Evolutionary conservation across 225 moss, liverwort and hornwort genomes (phyloP).

Genomic region (Lunularia cruciata): DNA sequence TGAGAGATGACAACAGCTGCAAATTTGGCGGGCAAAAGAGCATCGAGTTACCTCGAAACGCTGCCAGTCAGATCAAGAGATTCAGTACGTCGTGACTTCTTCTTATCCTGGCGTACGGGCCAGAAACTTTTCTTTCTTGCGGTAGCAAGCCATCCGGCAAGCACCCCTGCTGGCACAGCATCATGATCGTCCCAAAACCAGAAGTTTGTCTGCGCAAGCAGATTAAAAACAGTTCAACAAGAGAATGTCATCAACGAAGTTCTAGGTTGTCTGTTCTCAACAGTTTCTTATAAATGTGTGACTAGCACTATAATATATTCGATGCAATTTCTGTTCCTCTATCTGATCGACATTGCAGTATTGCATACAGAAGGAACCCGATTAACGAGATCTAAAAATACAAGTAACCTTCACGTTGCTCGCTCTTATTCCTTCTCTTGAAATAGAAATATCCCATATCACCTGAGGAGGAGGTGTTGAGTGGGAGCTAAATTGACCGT

Average conservation of each 20-base stretch:
- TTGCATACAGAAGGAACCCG: no score
- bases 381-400: not conserved
- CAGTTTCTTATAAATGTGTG: no score
- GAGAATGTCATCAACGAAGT: not conserved
- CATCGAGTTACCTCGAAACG: slow-evolving; percentile 24
- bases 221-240: not conserved
- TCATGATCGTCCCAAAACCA: slow-evolving; percentile 46
- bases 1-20: not conserved
- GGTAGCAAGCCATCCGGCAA: slow-evolving; percentile 47
- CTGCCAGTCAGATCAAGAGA: slow-evolving; percentile 5
- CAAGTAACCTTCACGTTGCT: not conserved
- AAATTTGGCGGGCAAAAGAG: not conserved
- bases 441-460: no score
- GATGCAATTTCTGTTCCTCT: no score
- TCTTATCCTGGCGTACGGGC: slow-evolving; percentile 25
- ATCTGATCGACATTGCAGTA: no score
- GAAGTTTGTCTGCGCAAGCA: slow-evolving; percentile 32
- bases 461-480: no score
- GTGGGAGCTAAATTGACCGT: no score
- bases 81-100: slow-evolving; percentile 16
- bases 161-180: slow-evolving; percentile 35
- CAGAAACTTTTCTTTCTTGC: slow-evolving; percentile 40
- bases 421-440: no score
- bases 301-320: no score
- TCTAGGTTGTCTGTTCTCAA: no score